Conservation (phyloP, 345 rosid genomes). For the Ailanthus altissimus region DNA sequence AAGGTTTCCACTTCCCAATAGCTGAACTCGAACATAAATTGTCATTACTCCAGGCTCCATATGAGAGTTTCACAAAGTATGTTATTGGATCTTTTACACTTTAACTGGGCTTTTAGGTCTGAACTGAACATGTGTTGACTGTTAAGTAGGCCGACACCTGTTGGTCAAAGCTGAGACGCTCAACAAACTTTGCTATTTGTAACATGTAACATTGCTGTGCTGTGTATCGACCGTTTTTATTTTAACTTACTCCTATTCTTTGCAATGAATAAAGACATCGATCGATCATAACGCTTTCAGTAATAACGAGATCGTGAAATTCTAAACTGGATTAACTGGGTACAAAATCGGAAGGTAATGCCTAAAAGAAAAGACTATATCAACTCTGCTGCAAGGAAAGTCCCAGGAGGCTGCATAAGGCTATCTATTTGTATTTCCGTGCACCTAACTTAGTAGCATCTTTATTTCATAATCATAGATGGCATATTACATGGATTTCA, state of each 20-base stretch:
- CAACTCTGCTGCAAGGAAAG: background rate
- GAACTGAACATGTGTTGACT: background rate
- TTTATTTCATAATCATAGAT: background rate
- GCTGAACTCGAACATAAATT: no score
- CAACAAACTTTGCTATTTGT: background rate
- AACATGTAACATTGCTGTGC: background rate
- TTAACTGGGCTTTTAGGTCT: background rate
- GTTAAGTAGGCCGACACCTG: background rate
- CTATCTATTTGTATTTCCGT: background rate
- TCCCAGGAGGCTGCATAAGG: background rate
- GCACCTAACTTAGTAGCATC: slow-evolving; percentile 11
- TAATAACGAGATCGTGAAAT: background rate
- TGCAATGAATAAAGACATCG: background rate
- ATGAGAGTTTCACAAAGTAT: no score
- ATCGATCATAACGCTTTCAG: background rate
- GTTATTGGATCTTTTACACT: no score
- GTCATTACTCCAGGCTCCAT: no score
- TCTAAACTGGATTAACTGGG: background rate
- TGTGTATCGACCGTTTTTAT: background rate
- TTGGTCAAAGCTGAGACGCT: background rate
- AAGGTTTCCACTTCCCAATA: no score
- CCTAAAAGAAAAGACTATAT: background rate
- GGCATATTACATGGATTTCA: slow-evolving; percentile 14
- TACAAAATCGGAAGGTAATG: background rate
- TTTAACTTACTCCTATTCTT: background rate